Evolutionary conservation across 208 protist genomes (phyloP).

Genomic region (Vickermania ingenoplastis): DNA sequence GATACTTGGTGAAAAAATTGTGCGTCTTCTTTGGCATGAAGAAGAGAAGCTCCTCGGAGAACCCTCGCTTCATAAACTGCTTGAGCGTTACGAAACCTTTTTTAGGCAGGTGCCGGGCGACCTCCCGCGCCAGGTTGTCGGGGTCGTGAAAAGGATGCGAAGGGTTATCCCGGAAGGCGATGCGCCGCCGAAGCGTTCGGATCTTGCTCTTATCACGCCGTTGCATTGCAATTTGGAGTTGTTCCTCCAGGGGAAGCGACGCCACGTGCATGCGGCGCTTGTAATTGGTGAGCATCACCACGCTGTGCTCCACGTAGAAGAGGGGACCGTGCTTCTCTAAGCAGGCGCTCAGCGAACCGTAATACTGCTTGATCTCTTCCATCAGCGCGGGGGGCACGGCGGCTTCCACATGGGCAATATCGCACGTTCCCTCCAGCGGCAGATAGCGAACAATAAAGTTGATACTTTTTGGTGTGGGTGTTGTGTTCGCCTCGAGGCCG

Average conservation of each 20-base stretch:
- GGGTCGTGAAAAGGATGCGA: constrained; percentile 82
- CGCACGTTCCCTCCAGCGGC: constrained; percentile 37
- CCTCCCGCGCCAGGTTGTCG: constrained; percentile 79
- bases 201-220: constrained; percentile 48
- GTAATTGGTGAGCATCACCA: constrained; percentile 77
- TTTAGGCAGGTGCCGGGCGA: constrained; percentile 61
- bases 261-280: constrained; percentile 46
- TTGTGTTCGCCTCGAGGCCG: constrained; percentile 50
- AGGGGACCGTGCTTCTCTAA: constrained; percentile 52
- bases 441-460: constrained; percentile 43
- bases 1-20: constrained; percentile 78
- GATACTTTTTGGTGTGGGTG: constrained; percentile 58
- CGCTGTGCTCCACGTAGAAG: constrained; percentile 46
- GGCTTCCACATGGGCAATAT: constrained; percentile 24
- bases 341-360: constrained; percentile 39
- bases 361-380: constrained; percentile 53
- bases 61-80: constrained; percentile 42
- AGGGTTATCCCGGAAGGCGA: constrained; percentile 79
- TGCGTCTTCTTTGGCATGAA: constrained; percentile 58
- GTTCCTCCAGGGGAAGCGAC: constrained; percentile 70
- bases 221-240: constrained; percentile 60
- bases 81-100: constrained; percentile 59
- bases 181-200: constrained; percentile 59
- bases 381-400: constrained; percentile 21
- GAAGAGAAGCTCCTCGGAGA: constrained; percentile 66